Evolutionary conservation across 192 early-diverging fungal species (phyloP).

Genomic region (Funneliformis mosseae): DNA sequence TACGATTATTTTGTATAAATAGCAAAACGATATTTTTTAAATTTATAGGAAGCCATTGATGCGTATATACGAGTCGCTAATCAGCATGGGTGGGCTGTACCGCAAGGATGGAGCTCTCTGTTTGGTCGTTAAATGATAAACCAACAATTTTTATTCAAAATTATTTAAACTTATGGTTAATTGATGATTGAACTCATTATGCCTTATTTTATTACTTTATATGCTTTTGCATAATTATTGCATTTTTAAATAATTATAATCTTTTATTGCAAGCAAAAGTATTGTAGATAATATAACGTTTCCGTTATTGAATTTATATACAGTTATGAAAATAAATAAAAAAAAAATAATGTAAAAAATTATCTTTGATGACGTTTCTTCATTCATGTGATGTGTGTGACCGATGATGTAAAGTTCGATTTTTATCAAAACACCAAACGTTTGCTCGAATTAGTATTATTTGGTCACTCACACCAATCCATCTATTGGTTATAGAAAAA

Average conservation of each 20-base stretch:
- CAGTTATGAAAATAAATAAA: no score
- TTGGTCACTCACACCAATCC: constrained; percentile 5
- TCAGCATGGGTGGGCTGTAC: constrained; percentile 42
- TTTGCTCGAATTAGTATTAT: not conserved
- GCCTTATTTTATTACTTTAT: not conserved
- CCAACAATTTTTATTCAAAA: not conserved
- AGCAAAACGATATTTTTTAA: not conserved
- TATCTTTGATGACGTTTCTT: no score
- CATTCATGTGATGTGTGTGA: not conserved
- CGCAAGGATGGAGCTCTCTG: constrained; percentile 10
- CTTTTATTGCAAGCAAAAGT: not conserved
- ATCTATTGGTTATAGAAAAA: constrained; percentile 11
- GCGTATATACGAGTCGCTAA: constrained; percentile 42
- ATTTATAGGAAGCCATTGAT: constrained; percentile 41
- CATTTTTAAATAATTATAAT: not conserved
- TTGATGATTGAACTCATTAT: not conserved
- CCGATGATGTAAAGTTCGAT: not conserved
- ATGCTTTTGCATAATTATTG: not conserved
- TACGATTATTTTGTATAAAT: not conserved
- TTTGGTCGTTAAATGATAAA: constrained; percentile 15
- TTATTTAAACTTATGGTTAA: not conserved
- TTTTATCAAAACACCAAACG: constrained; percentile 11
- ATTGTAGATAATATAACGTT: not conserved
- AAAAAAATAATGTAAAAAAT: not conserved
- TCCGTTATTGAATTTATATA: not conserved